Evolutionary conservation across 78 protist genomes (phyloP).

Genomic region (Dictyostelium capitatum): DNA sequence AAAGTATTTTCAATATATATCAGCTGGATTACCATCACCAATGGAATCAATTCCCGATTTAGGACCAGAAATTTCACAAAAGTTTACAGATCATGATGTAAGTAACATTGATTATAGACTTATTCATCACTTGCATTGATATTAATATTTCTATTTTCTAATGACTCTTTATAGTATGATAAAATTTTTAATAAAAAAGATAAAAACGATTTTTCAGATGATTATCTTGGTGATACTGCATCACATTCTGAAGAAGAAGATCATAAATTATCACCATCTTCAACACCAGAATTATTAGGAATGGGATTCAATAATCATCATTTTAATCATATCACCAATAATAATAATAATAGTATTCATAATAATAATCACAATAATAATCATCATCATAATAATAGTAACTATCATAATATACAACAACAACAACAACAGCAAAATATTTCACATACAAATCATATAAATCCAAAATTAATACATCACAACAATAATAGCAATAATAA

Average conservation of each 20-base stretch:
- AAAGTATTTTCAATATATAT: constrained; percentile 76
- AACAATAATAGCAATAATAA: background rate
- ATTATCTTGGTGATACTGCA: background rate
- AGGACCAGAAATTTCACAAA: constrained; percentile 61
- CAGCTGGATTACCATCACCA: constrained; percentile 36
- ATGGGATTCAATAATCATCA: background rate
- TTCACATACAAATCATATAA: background rate
- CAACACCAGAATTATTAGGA: background rate
- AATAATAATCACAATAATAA: background rate
- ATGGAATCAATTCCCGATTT: constrained; percentile 43
- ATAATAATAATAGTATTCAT: background rate
- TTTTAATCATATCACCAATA: background rate
- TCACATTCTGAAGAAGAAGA: constrained; percentile 52
- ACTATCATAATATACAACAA: background rate
- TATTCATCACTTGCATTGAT: too few species aligned
- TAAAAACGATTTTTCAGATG: constrained; percentile 27
- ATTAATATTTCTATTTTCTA: background rate
- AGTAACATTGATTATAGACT: background rate
- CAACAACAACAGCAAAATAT: background rate
- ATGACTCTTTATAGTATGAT: constrained; percentile 41
- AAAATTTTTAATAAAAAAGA: constrained; percentile 56
- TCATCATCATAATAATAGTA: background rate
- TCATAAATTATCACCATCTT: background rate
- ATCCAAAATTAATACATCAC: background rate
- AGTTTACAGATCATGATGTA: constrained; percentile 37